Evolutionary conservation across 2,329 filamentous ascomycete genomes (phyloP), one percentile per base, ranked within the genome.

Genomic region (Trichoderma cornu-damae): DNA sequence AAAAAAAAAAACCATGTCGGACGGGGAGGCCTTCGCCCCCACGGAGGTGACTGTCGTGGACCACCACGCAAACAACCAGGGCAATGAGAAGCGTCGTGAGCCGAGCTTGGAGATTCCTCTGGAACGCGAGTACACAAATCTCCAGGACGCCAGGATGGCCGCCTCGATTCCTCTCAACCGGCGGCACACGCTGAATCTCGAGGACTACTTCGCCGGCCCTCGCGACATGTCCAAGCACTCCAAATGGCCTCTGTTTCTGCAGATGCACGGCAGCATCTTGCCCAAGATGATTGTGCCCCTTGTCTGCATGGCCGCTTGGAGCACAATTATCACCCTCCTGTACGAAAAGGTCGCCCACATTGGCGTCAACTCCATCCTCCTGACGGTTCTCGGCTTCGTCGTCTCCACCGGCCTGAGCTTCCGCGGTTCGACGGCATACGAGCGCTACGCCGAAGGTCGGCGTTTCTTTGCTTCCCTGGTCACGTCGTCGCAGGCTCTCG

Each of bases 321-420:
- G 86, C 1, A 86, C 85, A 1, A 69, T 79, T 34, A 83, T 91
- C 60, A 88, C 85, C 11, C 70, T 73, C 54, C 75, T 89, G 64
- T 76, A 74, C 11, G 64, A 75, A 57, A 73, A 73, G 48, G 72
- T 79, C 11, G 69, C 78, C 60, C 51, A 14, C 0, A 50, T 73
- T 3, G 67, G 65, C 16, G 69, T 75, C 43, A 61, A 73, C 59
- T 72, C 72, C 0, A 71, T 74, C 30, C 76, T 91, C 18, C 77
- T 92, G 53, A 91, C 88, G 1, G 84, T 92, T 52, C 81, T 88
- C 43, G 88, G 88, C 86, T 91, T 92, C 74, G 86, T 92, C 59
- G 87, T 92, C 69, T 85, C 85, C 81, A 74, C 92, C 59, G 81
- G 85, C n/a, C 78, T 92, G 32, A 90, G 87, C 1, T 90, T 92